These are phyloP conservation scores for Cryphonectria carpinicola DNA, from an alignment of 2,329 filamentous ascomycete species.

Conservation along the genomic window DNA sequence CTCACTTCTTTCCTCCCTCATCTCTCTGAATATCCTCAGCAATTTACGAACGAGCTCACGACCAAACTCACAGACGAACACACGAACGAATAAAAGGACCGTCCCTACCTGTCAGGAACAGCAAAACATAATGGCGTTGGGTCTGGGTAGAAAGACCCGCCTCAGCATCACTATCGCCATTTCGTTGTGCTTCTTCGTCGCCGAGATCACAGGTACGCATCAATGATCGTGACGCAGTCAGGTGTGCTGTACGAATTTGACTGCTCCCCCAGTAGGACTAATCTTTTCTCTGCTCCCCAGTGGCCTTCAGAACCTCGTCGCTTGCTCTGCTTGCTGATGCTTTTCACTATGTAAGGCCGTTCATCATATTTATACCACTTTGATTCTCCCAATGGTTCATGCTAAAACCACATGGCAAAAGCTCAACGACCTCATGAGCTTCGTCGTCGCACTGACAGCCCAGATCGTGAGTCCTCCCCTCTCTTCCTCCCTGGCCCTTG, in stretches of 20 bases:
- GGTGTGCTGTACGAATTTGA: no score
- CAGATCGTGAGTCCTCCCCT: constrained; percentile 54
- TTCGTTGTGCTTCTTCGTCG: constrained; percentile 55
- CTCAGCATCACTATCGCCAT: constrained; percentile 53
- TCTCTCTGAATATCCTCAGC: not conserved
- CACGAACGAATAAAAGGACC: not conserved
- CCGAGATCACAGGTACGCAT: constrained; percentile 52
- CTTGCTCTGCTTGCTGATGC: constrained; percentile 76
- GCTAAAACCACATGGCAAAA: constrained; percentile 36
- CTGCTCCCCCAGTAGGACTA: not conserved
- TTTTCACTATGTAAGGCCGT: constrained; percentile 69
- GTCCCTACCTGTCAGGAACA: not conserved
- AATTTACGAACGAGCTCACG: not conserved
- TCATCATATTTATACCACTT: not conserved
- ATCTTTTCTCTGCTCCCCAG: constrained; percentile 38
- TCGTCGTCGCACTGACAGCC: constrained; percentile 67
- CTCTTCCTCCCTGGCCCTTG: not conserved
- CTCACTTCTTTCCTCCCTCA: not conserved
- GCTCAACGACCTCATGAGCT: constrained; percentile 73
- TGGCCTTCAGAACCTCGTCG: constrained; percentile 72
- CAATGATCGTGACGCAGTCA: not conserved
- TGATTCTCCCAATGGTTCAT: not conserved
- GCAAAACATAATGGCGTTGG: constrained; percentile 40
- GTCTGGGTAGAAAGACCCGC: constrained; percentile 48
- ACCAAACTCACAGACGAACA: no score